Percentiles rank a stretch among this genome's conserved stretches.
Evolutionary conservation across 2,329 filamentous ascomycete genomes (phyloP).

Genomic region (Fusarium acutatum): DNA sequence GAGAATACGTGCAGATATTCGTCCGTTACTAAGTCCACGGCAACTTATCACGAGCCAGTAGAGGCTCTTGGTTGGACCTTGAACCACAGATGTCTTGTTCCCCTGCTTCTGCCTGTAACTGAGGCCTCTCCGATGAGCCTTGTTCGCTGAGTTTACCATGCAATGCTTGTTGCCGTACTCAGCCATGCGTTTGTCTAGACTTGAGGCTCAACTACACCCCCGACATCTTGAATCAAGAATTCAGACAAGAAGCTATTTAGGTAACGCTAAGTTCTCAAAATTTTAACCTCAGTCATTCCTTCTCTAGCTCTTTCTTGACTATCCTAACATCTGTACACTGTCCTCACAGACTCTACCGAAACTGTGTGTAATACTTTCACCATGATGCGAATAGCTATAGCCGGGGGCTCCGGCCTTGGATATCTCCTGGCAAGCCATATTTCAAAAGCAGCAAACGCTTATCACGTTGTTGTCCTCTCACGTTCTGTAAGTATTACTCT

Average conservation of each 20-base stretch:
- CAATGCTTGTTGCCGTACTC: not conserved
- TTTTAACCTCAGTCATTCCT: conserved; percentile 22
- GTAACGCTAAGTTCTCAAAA: conserved; percentile 5
- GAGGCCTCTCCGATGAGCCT: conserved; percentile 11
- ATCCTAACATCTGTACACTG: not conserved
- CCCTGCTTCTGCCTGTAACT: conserved; percentile 37
- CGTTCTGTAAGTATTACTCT: conserved; percentile 49
- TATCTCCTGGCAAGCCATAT: conserved; percentile 62
- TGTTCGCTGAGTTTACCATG: conserved; percentile 15
- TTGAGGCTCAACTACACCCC: conserved; percentile 33
- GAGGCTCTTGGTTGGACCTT: conserved; percentile 15
- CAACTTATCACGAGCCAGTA: conserved; percentile 23
- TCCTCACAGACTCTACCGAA: not conserved
- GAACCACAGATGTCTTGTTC: conserved; percentile 18
- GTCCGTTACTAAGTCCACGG: conserved; percentile 24
- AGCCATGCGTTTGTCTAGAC: not conserved
- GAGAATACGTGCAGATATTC: conserved; percentile 25
- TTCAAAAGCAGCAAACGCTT: conserved; percentile 63
- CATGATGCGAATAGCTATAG: conserved; percentile 61
- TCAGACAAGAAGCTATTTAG: conserved; percentile 34
- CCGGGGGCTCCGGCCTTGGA: conserved; percentile 56
- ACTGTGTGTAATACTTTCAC: not conserved
- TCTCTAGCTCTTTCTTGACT: not conserved
- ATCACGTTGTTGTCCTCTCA: conserved; percentile 76
- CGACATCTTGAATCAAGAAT: conserved; percentile 3